Conservation (phyloP, 2,329 filamentous ascomycete genomes). For the Fusarium sterilihyphosum region DNA sequence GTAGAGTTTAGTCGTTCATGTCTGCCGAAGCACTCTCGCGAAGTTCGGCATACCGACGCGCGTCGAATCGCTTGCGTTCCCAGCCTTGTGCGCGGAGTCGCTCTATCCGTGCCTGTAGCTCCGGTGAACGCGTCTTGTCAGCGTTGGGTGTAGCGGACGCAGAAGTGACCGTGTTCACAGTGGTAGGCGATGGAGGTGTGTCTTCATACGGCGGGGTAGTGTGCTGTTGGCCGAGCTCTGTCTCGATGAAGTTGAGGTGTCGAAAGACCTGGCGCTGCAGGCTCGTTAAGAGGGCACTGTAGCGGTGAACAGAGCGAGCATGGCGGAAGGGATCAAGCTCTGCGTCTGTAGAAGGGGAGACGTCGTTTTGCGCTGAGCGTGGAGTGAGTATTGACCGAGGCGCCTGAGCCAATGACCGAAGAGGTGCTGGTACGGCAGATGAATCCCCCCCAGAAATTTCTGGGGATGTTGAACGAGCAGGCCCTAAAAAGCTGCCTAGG, state of each 20-base stretch:
- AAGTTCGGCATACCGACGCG: slow-evolving; percentile 61
- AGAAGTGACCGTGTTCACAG: neutral
- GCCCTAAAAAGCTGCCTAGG: slow-evolving; percentile 55
- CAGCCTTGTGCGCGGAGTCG: slow-evolving; percentile 64
- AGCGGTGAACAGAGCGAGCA: slow-evolving; percentile 58
- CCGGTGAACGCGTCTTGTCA: slow-evolving; percentile 52
- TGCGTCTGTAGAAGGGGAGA: slow-evolving; percentile 22
- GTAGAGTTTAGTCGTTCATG: slow-evolving; percentile 45
- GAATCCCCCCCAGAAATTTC: slow-evolving; percentile 30
- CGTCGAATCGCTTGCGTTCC: slow-evolving; percentile 66
- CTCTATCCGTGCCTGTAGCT: slow-evolving; percentile 63
- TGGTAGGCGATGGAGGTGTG: neutral
- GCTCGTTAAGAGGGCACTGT: slow-evolving; percentile 58
- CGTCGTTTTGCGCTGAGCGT: slow-evolving; percentile 15
- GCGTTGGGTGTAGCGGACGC: slow-evolving; percentile 30
- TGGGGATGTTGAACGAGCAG: slow-evolving; percentile 40
- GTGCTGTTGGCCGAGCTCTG: slow-evolving; percentile 44
- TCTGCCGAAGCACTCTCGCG: slow-evolving; percentile 63
- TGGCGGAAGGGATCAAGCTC: slow-evolving; percentile 52
- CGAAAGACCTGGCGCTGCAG: slow-evolving; percentile 60
- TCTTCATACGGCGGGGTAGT: slow-evolving; percentile 39
- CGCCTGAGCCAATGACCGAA: slow-evolving; percentile 23
- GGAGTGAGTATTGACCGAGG: slow-evolving; percentile 32
- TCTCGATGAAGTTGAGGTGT: slow-evolving; percentile 59
- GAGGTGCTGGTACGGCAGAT: neutral